Percentiles rank a stretch among this genome's conserved stretches.
These are phyloP conservation scores for Marchantia polymorpha DNA, from an alignment of 225 moss, liverwort and hornwort species.

Conservation along the genomic window DNA sequence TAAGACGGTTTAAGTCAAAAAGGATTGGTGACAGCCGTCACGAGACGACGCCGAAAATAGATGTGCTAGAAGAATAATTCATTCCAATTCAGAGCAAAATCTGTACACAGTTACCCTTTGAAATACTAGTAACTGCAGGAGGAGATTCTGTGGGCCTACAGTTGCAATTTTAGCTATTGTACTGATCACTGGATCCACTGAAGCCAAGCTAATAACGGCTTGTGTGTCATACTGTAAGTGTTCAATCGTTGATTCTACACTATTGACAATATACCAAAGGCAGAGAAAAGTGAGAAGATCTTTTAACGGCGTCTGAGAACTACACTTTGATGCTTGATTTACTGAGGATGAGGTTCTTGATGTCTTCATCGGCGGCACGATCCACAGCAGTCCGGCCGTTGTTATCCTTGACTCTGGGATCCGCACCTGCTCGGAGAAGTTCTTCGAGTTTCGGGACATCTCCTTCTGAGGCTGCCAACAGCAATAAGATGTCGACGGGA, in stretches of 20 bases:
- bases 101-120: conserved; percentile 9
- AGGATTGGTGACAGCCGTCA: no score
- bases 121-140: not conserved
- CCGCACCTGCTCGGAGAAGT: conserved; percentile 68
- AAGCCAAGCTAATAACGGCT: not conserved
- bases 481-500: conserved; percentile 76
- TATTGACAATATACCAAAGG: not conserved
- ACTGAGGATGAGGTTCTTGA: conserved; percentile 60
- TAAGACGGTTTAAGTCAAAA: no score
- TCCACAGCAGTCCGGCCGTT: conserved; percentile 76
- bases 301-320: not conserved
- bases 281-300: not conserved
- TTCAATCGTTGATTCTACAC: not conserved
- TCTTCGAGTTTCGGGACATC: conserved; percentile 95
- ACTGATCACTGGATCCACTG: not conserved
- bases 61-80: not conserved
- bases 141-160: not conserved
- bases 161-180: not conserved
- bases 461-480: conserved; percentile 82
- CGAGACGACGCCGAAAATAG: not conserved
- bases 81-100: not conserved
- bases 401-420: conserved; percentile 55
- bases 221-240: not conserved
- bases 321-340: conserved; percentile 54
- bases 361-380: conserved; percentile 58